Evolutionary conservation across 2,329 filamentous ascomycete genomes (phyloP), one percentile per base, ranked within the genome.

Genomic region (Ophiostoma triangulosporum): DNA sequence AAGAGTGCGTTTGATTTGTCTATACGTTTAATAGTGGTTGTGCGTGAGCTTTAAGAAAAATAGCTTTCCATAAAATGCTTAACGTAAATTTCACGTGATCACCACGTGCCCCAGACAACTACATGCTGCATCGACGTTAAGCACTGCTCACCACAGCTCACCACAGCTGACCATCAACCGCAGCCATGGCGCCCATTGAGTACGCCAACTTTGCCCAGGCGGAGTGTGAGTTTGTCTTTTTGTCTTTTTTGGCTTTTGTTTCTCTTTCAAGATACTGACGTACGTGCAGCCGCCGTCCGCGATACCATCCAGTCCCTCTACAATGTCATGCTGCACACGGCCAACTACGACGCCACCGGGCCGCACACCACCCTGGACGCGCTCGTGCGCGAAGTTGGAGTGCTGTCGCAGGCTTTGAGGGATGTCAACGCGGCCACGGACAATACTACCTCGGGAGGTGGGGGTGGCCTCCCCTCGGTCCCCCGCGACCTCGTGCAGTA

Each of bases 401-500:
- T 66, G 6, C 69, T 74, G 51, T 66, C 66, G 53, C 26, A 57
- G 17, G 65, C 66, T 48, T 69, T 76, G 9, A 65, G 67, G 52
- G 59, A 64, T 32, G 62, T 75, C 57, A 64, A 73, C 64, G 57
- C 63, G 40, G 67, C 70, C 11, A 69, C 73, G 54, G 63, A 24
- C 40, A 20, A 24, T 24, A 6, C 6, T 11, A 3, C 40, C 29
- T 31, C 49, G 36, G 26, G 17, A 14, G 35, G 14, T 22, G 9
- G n/a, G 11, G 2, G 43, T 8, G 69, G 22, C 22, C 72, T 81
- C 38, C 77, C 78, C 4, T 66, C 65, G 31, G 73, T 83, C 22
- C 81, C 81, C 2, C 75, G 75, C 51, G 80, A 84, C 62, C 73
- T 85, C 12, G 72, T 84, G 56, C 72, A 79, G 62, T 86, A 86